Percentiles rank a stretch among this genome's conserved stretches.
Conservation (phyloP, 1,284 basidiomycete species). For the Malassezia obtusa region DNA sequence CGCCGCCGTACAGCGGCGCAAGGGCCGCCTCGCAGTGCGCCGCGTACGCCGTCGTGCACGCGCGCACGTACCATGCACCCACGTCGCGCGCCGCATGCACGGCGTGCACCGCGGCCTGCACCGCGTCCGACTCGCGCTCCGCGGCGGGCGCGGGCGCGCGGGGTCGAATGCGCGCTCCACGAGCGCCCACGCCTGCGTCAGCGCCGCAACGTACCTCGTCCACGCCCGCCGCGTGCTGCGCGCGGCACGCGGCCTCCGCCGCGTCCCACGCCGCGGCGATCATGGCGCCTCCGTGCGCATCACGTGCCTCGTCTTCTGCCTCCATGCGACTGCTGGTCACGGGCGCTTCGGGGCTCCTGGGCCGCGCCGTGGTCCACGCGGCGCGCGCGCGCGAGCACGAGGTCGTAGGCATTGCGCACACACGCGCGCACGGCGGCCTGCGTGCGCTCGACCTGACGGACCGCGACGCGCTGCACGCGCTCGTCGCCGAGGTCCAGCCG, state of each 20-base stretch:
- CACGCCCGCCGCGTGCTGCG: background rate
- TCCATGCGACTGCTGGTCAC: constrained; percentile 47
- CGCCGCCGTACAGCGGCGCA: background rate
- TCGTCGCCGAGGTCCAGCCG: constrained; percentile 47
- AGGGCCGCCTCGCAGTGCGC: background rate
- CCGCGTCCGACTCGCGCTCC: background rate
- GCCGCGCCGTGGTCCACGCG: constrained; percentile 48
- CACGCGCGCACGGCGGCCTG: constrained; percentile 42
- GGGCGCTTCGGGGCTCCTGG: constrained; percentile 53
- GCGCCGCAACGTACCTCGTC: background rate
- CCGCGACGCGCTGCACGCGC: constrained; percentile 45
- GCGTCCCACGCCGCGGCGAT: constrained; percentile 11
- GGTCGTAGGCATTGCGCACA: constrained; percentile 48
- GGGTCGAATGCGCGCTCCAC: constrained; percentile 3
- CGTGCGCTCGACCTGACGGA: constrained; percentile 51
- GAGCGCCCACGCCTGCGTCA: background rate
- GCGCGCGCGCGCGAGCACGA: constrained; percentile 18
- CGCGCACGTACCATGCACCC: constrained; percentile 9
- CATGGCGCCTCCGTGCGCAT: background rate
- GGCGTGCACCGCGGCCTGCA: background rate
- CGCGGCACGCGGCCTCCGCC: constrained; percentile 5
- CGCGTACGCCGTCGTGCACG: background rate
- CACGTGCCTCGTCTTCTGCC: background rate
- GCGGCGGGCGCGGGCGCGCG: background rate
- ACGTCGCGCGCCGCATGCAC: background rate